These are phyloP conservation scores for Coemansia sp. DNA, from an alignment of 192 early-diverging fungal genomes.

Conservation along the genomic window DNA sequence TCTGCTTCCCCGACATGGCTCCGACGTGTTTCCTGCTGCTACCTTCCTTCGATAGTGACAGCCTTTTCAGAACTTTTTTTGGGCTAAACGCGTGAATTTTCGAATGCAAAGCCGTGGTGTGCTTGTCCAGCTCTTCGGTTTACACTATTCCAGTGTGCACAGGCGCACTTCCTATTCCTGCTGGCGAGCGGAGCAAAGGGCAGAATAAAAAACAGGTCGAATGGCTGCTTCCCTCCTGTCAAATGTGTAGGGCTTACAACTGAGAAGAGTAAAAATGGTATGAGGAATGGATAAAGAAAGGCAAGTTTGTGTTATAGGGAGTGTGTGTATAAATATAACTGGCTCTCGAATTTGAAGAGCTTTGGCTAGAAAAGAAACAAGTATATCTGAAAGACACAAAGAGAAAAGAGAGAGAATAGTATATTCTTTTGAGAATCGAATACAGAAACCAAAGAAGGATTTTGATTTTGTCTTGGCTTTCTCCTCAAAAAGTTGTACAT, in stretches of 20 bases:
- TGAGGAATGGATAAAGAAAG: not conserved
- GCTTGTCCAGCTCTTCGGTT: not conserved
- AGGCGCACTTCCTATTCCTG: not conserved
- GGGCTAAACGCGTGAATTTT: slow-evolving; percentile 52
- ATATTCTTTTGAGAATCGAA: not conserved
- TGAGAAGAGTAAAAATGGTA: not conserved
- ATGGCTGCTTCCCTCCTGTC: not conserved
- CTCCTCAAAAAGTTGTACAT: no score
- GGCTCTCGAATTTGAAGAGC: not conserved
- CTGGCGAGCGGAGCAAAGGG: not conserved
- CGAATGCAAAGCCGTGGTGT: slow-evolving; percentile 5
- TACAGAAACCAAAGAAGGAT: not conserved
- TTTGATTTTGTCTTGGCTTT: not conserved
- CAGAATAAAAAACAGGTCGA: not conserved
- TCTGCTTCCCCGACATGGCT: slow-evolving; percentile 48
- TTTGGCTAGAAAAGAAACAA: not conserved
- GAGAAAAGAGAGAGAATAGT: not conserved
- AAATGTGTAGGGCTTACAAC: not conserved
- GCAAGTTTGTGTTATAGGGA: not conserved
- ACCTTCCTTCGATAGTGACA: slow-evolving; percentile 33
- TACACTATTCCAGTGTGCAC: not conserved
- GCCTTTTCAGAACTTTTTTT: slow-evolving; percentile 43
- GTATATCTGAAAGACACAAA: not conserved
- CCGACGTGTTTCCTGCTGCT: slow-evolving; percentile 15
- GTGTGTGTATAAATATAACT: not conserved